Base-by-base conservation (phyloP, 2,329 filamentous ascomycete species). In the Fusarium multiceps region DNA sequence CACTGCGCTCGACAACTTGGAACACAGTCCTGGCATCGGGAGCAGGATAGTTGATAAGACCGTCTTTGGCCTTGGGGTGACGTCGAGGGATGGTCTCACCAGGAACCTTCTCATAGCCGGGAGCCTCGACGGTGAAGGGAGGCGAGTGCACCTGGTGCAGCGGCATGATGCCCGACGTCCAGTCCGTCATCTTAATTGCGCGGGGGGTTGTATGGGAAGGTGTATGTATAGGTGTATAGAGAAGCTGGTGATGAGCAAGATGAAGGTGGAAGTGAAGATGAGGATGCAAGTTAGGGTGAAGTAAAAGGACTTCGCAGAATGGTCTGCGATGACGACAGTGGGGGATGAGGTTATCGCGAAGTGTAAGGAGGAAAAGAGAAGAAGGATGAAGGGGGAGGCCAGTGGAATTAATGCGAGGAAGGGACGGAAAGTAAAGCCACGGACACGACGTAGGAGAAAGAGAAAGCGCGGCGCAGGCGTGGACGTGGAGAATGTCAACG, bases 31-130 rank as follows among this genome's bases (percentile, higher is more conserved):
- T 82, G 78, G 95, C 86, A 69, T 90, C 91, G 42, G 90, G 86
- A 56, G 88, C 84, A 6, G 93, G 92, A 12, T 84, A 87, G 57
- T 85, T 83, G 68, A 88, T 82, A 62, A 97, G 89, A 54, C 86
- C 89, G 73, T 97, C 86, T 79, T 92, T 92, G 68, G 91, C 88
- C 63, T 85, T 84, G 58, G 88, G 85, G 78, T 97, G 90, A 63
- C 93, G 88, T 73, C 93, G 91, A 41, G 94, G 93, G 71, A 93
- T 90, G 51, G 94, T 95, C 84, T 97, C 93, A 82, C 93, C 93
- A 8, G 90, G 85, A 66, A 92, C 86, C 73, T 90, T 89, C 76
- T 89, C 81, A 70, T 84, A 88, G 74, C 90, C 92, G 18, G 91
- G 83, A 13, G 87, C 88, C 74, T 96, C 92, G 76, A 94, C 83